phyloP scores from a whole-genome alignment of 768 basidiomycete species.

The Coprinopsis sp. region DNA sequence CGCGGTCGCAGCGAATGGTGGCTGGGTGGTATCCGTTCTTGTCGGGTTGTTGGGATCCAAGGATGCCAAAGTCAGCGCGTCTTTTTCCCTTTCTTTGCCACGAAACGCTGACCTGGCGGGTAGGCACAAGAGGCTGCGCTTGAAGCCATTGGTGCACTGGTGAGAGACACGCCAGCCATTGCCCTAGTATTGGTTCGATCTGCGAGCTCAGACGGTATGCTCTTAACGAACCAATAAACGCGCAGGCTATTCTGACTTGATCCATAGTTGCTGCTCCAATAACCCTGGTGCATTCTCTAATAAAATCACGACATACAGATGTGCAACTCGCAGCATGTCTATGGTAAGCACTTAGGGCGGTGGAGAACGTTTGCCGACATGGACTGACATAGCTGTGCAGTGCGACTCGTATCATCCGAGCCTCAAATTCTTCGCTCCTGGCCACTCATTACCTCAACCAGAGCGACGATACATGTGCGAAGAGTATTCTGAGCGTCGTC shows the following conservation, averaged over 20 bases:
- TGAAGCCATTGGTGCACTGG: conserved; percentile 59
- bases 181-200: conserved; percentile 46
- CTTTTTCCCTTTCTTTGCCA: background rate
- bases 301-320: conserved; percentile 54
- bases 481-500: conserved; percentile 66
- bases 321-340: conserved; percentile 68
- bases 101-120: background rate
- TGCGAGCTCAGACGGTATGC: conserved; percentile 29
- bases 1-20: conserved; percentile 41
- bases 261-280: conserved; percentile 37
- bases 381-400: conserved; percentile 26
- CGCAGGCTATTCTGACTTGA: background rate
- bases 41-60: conserved; percentile 42
- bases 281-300: conserved; percentile 41
- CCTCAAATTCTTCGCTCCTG: conserved; percentile 25
- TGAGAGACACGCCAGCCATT: conserved; percentile 55
- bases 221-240: background rate
- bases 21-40: conserved; percentile 57
- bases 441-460: conserved; percentile 16
- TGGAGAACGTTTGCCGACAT: background rate
- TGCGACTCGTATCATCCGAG: conserved; percentile 58
- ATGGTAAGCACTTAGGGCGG: too few species aligned
- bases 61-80: conserved; percentile 47
- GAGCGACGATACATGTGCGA: conserved; percentile 42
- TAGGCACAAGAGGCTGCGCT: conserved; percentile 67